These are phyloP conservation scores for Rubroboletus satanas DNA, from an alignment of 768 basidiomycete genomes.

Conservation along the genomic window DNA sequence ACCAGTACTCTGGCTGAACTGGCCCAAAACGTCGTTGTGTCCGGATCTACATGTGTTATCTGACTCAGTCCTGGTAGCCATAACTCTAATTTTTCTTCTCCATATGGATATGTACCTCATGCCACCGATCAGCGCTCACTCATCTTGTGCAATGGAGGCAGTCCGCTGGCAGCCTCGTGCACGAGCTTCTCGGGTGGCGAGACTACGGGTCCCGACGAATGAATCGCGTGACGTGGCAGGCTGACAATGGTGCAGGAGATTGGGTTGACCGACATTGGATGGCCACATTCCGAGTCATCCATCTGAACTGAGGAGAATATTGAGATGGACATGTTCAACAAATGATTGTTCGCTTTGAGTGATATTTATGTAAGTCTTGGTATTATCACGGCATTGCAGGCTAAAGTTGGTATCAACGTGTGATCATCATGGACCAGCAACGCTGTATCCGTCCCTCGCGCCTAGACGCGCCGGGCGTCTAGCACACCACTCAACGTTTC, in stretches of 20 bases:
- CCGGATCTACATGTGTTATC: too few relatives aligned
- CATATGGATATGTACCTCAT: not conserved
- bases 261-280: not conserved
- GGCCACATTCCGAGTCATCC: too few relatives aligned
- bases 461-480: not conserved
- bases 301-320: too few relatives aligned
- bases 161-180: too few relatives aligned
- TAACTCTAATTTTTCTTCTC: not conserved
- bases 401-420: not conserved
- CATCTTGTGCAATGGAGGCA: not conserved
- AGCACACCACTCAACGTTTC: not conserved
- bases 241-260: not conserved
- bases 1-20: too few relatives aligned
- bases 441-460: not conserved
- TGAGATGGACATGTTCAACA: too few relatives aligned
- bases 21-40: too few relatives aligned
- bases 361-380: not conserved
- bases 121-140: not conserved
- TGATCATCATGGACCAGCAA: slow-evolving; percentile 8
- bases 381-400: not conserved
- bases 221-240: not conserved
- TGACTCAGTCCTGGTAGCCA: too few relatives aligned
- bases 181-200: too few relatives aligned
- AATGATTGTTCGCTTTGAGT: not conserved
- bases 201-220: not conserved